phyloP scores from a whole-genome alignment of 441 rosid species.

The Syzygium malaccense region DNA sequence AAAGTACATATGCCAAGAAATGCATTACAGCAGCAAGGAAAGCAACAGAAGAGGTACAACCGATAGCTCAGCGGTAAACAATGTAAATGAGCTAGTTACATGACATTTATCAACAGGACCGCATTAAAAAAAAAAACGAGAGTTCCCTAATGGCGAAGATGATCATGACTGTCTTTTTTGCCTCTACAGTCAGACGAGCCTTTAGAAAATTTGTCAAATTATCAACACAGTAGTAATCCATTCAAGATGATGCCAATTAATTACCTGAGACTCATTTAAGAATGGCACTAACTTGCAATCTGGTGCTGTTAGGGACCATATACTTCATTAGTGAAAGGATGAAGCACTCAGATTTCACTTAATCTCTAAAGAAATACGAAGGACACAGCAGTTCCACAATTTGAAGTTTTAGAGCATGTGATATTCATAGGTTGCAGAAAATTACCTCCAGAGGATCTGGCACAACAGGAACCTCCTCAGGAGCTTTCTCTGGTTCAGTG shows the following conservation, averaged over 20 bases:
- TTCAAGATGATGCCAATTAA: background rate
- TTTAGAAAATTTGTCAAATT: background rate
- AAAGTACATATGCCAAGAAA: background rate
- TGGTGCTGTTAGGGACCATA: background rate
- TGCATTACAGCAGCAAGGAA: background rate
- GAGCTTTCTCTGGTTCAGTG: conserved; percentile 32
- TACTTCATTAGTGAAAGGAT: background rate
- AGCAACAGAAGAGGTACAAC: background rate
- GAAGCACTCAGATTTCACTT: background rate
- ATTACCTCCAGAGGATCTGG: conserved; percentile 88
- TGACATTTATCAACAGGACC: background rate
- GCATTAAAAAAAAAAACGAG: rapidly evolving
- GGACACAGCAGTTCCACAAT: background rate
- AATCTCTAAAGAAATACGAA: background rate
- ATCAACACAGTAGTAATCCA: background rate
- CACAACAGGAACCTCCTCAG: conserved; percentile 39
- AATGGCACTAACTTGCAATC: background rate
- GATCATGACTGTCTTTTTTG: background rate
- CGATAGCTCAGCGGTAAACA: background rate
- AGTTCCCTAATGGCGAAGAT: background rate
- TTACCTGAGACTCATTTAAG: background rate
- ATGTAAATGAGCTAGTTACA: background rate
- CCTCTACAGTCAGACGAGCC: background rate
- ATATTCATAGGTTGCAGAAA: conserved; percentile 5
- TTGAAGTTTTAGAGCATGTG: background rate